Base-by-base conservation (phyloP, 768 basidiomycete genomes). In the Boletus reticuloceps region DNA sequence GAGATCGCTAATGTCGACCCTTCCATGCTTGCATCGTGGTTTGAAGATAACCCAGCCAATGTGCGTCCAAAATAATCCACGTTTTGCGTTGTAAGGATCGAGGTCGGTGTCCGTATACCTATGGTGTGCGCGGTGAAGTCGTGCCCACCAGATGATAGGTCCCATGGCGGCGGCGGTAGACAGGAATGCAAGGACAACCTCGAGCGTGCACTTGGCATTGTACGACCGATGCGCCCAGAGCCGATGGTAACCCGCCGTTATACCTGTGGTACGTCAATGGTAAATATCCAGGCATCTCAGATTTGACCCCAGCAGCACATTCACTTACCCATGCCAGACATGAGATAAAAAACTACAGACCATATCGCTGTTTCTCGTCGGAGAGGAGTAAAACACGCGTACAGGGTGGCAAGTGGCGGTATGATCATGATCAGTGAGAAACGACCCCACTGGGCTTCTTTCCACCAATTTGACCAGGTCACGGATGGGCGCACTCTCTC, bases 371-470 rank as follows among this genome's bases (percentile, higher is more conserved):
- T 52, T 43, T 55, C 43, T 17, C 37, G 20, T 20, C 4, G 42
- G 41, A 52, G 54, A n/a, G 42, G 49, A 9, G 43, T 55, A 27
- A 42, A 58, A 60, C 71, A 75, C 32, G 84, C 77, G 42, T 89
- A 92, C 71, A 87, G 78, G 67, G 88, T 67, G 54, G 91, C 81
- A 54, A 93, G 67, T 19, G 80, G 42, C 16, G 93, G 93, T 1
- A 86, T 86, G 65, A 88, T 57, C 54, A 81, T 82, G 61, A 93
- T 79, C 62, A 89, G 81, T 57, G 75, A 61, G 67, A 87, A 79
- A 62, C 79, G 85, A 63, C 89, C 78, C 81, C 84, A 92, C 70
- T 87, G 82, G 60, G 89, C 71, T 63, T 89, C 84, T 39, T 72
- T 77, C 65, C 69, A 68, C 61, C 80, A 72, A 63, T 83, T 88